Base-by-base conservation (phyloP, 2,329 filamentous ascomycete species). In the Seiridium cupressi region DNA sequence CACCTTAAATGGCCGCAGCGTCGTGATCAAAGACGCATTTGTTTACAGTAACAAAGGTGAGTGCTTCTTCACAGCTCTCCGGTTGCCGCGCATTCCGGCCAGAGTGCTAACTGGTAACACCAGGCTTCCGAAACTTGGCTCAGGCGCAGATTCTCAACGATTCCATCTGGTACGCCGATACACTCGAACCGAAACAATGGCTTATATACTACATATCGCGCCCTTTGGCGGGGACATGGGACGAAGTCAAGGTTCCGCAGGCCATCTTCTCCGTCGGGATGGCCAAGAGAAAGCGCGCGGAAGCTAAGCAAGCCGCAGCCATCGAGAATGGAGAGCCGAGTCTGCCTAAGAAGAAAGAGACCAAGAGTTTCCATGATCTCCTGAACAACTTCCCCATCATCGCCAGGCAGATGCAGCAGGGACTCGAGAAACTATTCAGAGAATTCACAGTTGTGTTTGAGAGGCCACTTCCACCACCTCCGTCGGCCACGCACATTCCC, bases 31-130 rank as follows among this genome's bases (percentile, higher is more conserved):
- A 76, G 95, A 99, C 76, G 87, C 89, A 34, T 90, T 90, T 67
- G 85, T 98, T 46, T 99, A 96, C 77, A 97, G 90, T 74, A 98
- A 98, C 72, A 99, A 99, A 82, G 95, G 93, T 92, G 75, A 78
- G 38, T n/a, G 40, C 13, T 34, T 32, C 32, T 18, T 57, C 62
- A 26, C 35, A 3, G 7, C n/a, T 10, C 2, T 49, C 31, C 5
- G 35, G 8, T 11, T 26, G 32, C 26, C 47, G 47, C 57, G 59
- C 48, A 56, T 58, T 34, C 38, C n/a, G 4, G 26, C 26, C 31
- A 42, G 32, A 36, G 55, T 62, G 65, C 66, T 74, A 70, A 68
- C 66, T 59, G 18, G 62, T 67, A 56, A 64, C 58, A 44, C 51
- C 65, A 96, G 92, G 93, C 56, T 99, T 98, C 83, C 97, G 95